A percentile compares a stretch with the other conserved stretches of the same genome.
phyloP scores from a whole-genome alignment of 139 green algal genomes.

The Ettlia oleoabundans region DNA sequence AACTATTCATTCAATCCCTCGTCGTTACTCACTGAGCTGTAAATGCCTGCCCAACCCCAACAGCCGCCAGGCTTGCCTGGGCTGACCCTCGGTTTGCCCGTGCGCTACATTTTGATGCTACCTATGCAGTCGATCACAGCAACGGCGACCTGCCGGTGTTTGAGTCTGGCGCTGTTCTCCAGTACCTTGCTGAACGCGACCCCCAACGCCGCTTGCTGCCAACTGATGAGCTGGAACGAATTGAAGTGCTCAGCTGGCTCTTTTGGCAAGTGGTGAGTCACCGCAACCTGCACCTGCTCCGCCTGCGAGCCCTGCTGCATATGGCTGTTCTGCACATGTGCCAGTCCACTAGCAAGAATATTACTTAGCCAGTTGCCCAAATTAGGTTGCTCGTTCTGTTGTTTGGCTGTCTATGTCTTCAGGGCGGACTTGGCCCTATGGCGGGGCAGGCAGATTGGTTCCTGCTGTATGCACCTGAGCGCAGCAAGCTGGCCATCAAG shows the following conservation, averaged over 20 bases:
- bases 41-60: no score
- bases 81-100: not conserved
- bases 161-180: conserved; percentile 47
- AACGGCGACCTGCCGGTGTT: conserved; percentile 42
- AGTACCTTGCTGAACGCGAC: conserved; percentile 19
- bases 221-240: conserved; percentile 14
- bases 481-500: conserved; percentile 43
- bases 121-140: conserved; percentile 45
- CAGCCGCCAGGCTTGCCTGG: no score
- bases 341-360: no score
- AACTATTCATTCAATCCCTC: not conserved
- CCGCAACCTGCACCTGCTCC: no score
- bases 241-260: conserved; percentile 52
- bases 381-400: not conserved
- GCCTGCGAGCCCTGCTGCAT: no score
- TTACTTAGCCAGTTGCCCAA: not conserved
- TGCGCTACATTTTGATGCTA: not conserved
- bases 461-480: conserved; percentile 41
- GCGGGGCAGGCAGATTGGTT: conserved; percentile 48
- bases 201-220: conserved; percentile 23
- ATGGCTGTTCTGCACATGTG: no score
- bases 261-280: conserved; percentile 49
- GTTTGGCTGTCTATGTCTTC: not conserved
- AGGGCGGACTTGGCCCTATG: conserved; percentile 55
- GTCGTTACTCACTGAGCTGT: no score